phyloP scores from a whole-genome alignment of 1,284 basidiomycete species.

The Xerocomus amazonicus region DNA sequence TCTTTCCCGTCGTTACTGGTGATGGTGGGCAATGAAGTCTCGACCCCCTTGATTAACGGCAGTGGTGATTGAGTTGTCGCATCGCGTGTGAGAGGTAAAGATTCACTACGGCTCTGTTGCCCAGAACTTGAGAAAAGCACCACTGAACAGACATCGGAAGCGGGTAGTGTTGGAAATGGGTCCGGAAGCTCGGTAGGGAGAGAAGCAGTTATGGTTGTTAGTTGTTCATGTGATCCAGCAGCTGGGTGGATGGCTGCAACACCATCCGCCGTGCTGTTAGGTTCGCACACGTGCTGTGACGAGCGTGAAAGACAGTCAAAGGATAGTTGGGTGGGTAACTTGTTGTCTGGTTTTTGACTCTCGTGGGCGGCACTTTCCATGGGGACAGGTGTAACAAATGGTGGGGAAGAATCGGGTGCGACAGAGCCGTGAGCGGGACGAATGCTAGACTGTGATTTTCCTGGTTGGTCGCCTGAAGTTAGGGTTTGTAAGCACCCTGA shows the following conservation, averaged over 20 bases:
- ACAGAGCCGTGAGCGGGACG: conserved; percentile 35
- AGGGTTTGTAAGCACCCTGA: conserved; percentile 1
- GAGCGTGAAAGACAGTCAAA: conserved; percentile 41
- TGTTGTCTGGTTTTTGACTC: conserved; percentile 6
- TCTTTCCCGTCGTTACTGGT: background rate
- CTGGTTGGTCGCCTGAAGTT: conserved; percentile 3
- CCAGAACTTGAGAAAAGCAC: conserved; percentile 4
- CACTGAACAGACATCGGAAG: background rate
- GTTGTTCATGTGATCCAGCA: conserved; percentile 3
- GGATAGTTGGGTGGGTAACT: conserved; percentile 5
- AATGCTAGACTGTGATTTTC: conserved; percentile 1
- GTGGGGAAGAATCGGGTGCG: conserved; percentile 40
- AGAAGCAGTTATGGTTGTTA: background rate
- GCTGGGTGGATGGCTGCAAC: background rate
- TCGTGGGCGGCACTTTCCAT: conserved; percentile 2
- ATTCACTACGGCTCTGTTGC: conserved; percentile 1
- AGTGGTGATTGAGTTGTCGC: background rate
- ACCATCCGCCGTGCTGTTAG: background rate
- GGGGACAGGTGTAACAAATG: conserved; percentile 12
- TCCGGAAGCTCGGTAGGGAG: background rate
- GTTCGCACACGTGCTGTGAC: conserved; percentile 25
- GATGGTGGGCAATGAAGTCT: background rate
- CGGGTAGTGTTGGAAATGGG: conserved; percentile 3
- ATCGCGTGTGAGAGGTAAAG: background rate
- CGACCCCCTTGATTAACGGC: conserved; percentile 4